These are phyloP conservation scores for Dothideomycetidae sp. DNA, from an alignment of 2,329 filamentous ascomycete species.

Conservation along the genomic window DNA sequence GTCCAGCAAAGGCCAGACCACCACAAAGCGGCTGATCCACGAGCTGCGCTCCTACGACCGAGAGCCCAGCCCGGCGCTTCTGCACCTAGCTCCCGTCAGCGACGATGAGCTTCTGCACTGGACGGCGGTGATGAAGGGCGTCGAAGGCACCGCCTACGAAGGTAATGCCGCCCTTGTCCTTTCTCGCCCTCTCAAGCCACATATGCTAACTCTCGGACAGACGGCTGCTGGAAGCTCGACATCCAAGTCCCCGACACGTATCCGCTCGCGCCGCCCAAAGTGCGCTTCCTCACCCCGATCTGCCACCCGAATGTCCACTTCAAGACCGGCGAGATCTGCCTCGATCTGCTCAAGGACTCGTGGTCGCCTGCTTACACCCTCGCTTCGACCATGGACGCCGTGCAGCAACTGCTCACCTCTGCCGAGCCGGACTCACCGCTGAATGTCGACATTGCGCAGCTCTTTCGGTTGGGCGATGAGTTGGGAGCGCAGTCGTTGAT, in stretches of 20 bases:
- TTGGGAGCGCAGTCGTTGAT: conserved; percentile 57
- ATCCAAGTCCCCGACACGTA: conserved; percentile 67
- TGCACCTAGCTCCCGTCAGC: conserved; percentile 41
- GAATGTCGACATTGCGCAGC: conserved; percentile 62
- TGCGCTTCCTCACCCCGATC: conserved; percentile 70
- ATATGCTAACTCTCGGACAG: no score
- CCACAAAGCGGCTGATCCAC: conserved; percentile 45
- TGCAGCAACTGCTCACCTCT: conserved; percentile 53
- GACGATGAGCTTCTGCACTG: conserved; percentile 46
- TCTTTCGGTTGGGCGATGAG: conserved; percentile 53
- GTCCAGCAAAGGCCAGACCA: conserved; percentile 10
- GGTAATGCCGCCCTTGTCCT: conserved; percentile 26
- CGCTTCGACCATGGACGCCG: conserved; percentile 55
- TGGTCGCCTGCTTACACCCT: conserved; percentile 85
- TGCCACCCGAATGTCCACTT: conserved; percentile 71
- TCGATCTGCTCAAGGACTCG: conserved; percentile 62
- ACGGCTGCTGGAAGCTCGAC: conserved; percentile 68
- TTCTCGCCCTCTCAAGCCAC: not conserved
- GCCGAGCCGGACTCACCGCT: conserved; percentile 62
- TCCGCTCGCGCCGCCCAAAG: conserved; percentile 60
- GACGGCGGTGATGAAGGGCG: conserved; percentile 46
- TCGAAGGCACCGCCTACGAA: conserved; percentile 45
- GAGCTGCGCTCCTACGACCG: conserved; percentile 45
- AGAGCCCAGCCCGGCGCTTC: conserved; percentile 41
- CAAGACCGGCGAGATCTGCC: conserved; percentile 76